Base-by-base conservation (phyloP, 306 rosid species). In the Cotoneaster glaucophyllus region DNA sequence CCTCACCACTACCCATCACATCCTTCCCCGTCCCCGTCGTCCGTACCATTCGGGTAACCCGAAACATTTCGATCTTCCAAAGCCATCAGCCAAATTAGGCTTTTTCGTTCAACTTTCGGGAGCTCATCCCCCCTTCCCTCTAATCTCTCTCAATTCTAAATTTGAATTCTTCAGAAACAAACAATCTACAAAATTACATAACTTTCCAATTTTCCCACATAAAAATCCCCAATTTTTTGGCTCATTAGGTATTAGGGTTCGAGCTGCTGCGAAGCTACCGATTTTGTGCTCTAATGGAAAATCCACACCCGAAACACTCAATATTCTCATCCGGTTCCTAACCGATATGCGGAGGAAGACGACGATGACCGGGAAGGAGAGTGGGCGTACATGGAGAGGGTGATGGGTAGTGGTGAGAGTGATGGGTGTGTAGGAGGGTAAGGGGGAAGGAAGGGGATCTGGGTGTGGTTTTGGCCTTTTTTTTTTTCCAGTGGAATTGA, bases 281-380 rank as follows among this genome's bases (percentile, higher is more conserved):
- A 6, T n/a, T 25, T 25, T 26, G 25, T 4, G 66, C 76, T n/a
- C 22, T 56, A 18, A 83, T 88, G 92, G 12, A 86, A 75, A 68
- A 75, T 76, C 70, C 90, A 86, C 39, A 66, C 65, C 43, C 82
- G 91, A 48, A 78, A 41, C 48, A 4, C 78, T 54, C 82, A 80
- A 2, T 86, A 64, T 48, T 71, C 84, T 69, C 87, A 79, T 21
- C 85, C 83, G 45, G 13, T 78, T 1, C 19, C 78, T 54, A 57
- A 64, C 21, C 83, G 76, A 37, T 85, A 78, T 80, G 66, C 73
- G n/a, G 83, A 72, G 14, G 82, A 77, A 10, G 86, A 83, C 3
- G 84, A 85, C 5, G 82, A 34, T 13, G 77, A 77, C 5, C 5
- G 32, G 32, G 32, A 31, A 31, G 32, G 32, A 31, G 0, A 31